phyloP scores from a whole-genome alignment of 139 green algal genomes.

The Coccomyxa sp. region DNA sequence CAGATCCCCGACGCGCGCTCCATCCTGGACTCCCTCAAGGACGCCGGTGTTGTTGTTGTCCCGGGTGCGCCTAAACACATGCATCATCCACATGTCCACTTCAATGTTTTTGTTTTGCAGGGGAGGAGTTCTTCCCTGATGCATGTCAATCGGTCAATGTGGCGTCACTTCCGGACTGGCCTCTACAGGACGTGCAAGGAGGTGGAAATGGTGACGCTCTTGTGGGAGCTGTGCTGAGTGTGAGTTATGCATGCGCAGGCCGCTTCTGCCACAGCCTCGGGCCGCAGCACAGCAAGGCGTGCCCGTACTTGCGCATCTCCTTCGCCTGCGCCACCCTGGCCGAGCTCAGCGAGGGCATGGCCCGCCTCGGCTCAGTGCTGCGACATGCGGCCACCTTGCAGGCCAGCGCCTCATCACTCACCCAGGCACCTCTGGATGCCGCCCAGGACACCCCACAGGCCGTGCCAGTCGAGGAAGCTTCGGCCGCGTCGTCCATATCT shows the following conservation, averaged over 20 bases:
- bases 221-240: background rate
- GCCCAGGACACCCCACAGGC: too few relatives aligned
- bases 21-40: constrained; percentile 23
- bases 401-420: too few relatives aligned
- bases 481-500: too few relatives aligned
- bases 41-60: constrained; percentile 29
- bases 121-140: background rate
- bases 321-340: constrained; percentile 28
- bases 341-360: constrained; percentile 35
- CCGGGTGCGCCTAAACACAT: constrained; percentile 12
- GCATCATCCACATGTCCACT: too few relatives aligned
- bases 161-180: too few relatives aligned
- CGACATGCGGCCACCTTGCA: too few relatives aligned
- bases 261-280: constrained; percentile 10
- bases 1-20: constrained; percentile 17
- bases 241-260: constrained; percentile 10
- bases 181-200: background rate
- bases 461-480: too few relatives aligned
- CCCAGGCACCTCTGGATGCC: too few relatives aligned
- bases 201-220: background rate
- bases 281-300: constrained; percentile 1
- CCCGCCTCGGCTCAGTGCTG: constrained; percentile 24
- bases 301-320: constrained; percentile 40
- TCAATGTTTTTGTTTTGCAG: background rate
- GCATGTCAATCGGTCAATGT: background rate